Evolutionary conservation across 2,329 filamentous ascomycete genomes (phyloP), one percentile per base, ranked within the genome.

Genomic region (Cordyceps cateniannulata): DNA sequence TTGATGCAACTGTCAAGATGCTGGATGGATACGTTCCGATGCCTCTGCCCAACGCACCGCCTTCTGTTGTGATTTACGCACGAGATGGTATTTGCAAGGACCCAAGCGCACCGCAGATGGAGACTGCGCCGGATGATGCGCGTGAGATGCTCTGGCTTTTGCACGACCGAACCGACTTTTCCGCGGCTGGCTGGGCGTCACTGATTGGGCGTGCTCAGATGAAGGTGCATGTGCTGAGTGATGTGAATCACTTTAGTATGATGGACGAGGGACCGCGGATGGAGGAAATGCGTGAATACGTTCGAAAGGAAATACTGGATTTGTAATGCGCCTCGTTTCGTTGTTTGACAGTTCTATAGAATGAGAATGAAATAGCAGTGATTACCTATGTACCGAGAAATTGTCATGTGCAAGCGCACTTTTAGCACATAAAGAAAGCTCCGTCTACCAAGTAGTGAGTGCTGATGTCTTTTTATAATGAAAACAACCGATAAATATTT

Each of bases 231-330:
- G 85, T 85, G 47, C 74, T 89, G 44, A 85, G 29, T 58, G 69
- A 76, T 18, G 88, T 86, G 2, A 88, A 90, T 68, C 87, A 90
- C 74, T 90, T 91, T 74, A 85, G 81, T 22, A 90, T 90, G 87
- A 90, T 91, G 86, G 85, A 87, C 71, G 85, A 84, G 40, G 53
- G 53, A 1, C 49, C 49, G n/a, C 29, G 18, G 7, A 51, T 51
- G 49, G 49, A 51, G 29, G 27, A 35, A n/a, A 51, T 51, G 49
- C 49, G 49, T 1, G 49, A 14, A 3, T 18, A 35, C 20, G 27
- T 51, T 51, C 18, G 49, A 20, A 20, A 16, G 49, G 49, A 35
- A 22, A 35, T 51, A n/a, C 9, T 51, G 18, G 49, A 51, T 22
- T 35, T 51, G 12, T 51, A 53, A 32, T 27, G 22, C 7, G 24